Conservation (phyloP, 768 basidiomycete species). For the Lactarius trivialis region DNA sequence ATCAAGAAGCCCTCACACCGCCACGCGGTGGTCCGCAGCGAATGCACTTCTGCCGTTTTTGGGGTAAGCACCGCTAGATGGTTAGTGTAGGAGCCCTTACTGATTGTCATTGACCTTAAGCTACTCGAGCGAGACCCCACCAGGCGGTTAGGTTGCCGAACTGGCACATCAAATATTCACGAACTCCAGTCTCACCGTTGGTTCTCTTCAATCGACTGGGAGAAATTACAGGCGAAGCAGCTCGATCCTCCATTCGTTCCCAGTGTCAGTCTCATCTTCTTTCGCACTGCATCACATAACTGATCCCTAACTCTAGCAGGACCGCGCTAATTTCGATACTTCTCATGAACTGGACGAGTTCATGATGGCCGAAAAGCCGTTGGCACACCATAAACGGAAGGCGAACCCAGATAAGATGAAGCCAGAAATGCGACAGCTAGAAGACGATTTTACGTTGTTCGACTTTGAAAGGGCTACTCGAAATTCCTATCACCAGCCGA, state of each 20-base stretch:
- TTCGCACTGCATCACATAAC: not conserved
- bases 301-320: conserved; percentile 49
- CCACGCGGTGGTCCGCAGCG: conserved; percentile 46
- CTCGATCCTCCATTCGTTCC: conserved; percentile 81
- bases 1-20: conserved; percentile 60
- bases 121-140: conserved; percentile 77
- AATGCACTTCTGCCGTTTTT: conserved; percentile 59
- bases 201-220: conserved; percentile 82
- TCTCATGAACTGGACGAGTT: conserved; percentile 97
- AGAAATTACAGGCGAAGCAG: conserved; percentile 60
- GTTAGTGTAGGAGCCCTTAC: not conserved
- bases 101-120: conserved; percentile 35
- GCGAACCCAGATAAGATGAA: conserved; percentile 81
- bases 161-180: conserved; percentile 61
- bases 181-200: conserved; percentile 81
- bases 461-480: conserved; percentile 71
- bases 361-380: conserved; percentile 94
- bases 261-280: conserved; percentile 57
- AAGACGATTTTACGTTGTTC: conserved; percentile 93
- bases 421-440: conserved; percentile 85
- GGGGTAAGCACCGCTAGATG: conserved; percentile 43
- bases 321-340: conserved; percentile 97
- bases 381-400: conserved; percentile 91
- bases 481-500: conserved; percentile 75
- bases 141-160: conserved; percentile 74